phyloP scores from a whole-genome alignment of 179 eudicot species.

The Drosera spatulata region DNA sequence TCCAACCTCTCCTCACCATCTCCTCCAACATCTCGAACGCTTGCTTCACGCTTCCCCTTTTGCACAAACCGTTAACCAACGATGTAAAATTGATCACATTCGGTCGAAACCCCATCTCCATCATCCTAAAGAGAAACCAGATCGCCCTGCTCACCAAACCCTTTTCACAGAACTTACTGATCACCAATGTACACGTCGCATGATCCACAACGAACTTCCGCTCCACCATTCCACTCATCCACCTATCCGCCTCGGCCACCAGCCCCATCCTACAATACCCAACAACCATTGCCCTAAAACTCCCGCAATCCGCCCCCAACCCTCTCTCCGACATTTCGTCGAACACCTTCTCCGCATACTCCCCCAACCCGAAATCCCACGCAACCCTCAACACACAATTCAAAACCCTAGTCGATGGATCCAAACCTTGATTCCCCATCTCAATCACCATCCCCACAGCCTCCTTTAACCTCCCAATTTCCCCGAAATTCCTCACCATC shows the following conservation, averaged over 20 bases:
- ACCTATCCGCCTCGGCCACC: slow-evolving; percentile 52
- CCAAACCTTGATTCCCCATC: slow-evolving; percentile 74
- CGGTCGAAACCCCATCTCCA: slow-evolving; percentile 62
- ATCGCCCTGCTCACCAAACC: slow-evolving; percentile 49
- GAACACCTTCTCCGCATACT: slow-evolving; percentile 61
- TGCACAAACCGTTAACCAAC: slow-evolving; percentile 68
- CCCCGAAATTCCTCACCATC: slow-evolving; percentile 62
- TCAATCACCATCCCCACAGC: slow-evolving; percentile 78
- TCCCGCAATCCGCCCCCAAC: slow-evolving; percentile 38
- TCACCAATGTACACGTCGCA: slow-evolving; percentile 65
- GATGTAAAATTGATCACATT: slow-evolving; percentile 75
- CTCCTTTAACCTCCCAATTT: slow-evolving; percentile 70
- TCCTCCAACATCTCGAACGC: slow-evolving; percentile 89
- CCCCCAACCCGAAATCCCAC: slow-evolving; percentile 36
- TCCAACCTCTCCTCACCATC: slow-evolving; percentile 79
- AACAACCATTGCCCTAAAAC: slow-evolving; percentile 53
- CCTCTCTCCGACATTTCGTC: slow-evolving; percentile 75
- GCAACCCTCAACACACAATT: slow-evolving; percentile 36
- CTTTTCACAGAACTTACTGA: slow-evolving; percentile 40
- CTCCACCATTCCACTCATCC: slow-evolving; percentile 53
- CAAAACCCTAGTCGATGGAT: slow-evolving; percentile 28
- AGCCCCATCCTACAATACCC: slow-evolving; percentile 46
- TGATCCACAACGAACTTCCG: slow-evolving; percentile 52
- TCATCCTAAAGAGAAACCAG: slow-evolving; percentile 53
- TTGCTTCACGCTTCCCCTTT: slow-evolving; percentile 69